Evolutionary conservation across 1,284 basidiomycete genomes (phyloP), one percentile per base, ranked within the genome.

Genomic region (Ustilago xerochloae): DNA sequence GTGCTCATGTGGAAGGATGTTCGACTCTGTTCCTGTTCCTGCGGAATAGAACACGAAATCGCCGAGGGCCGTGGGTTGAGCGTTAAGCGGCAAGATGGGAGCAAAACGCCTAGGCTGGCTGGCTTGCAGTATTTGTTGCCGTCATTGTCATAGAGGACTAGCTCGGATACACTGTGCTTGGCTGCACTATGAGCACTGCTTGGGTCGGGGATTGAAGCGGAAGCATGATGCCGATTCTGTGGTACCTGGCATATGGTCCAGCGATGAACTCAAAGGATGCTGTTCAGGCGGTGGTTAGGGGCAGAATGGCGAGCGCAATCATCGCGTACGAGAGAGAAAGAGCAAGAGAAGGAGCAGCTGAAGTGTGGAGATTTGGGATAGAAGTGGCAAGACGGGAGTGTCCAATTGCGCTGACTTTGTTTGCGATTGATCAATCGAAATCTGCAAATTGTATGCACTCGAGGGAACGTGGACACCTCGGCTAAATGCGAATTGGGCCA

Each of bases 381-480:
- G n/a, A n/a, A n/a, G n/a, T n/a, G n/a, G n/a, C n/a, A n/a, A 2
- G 24, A 46, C 45, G 24, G 24, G 41, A 43, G 35, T 16, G 35
- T 36, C 38, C 10, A 41, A 41, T 22, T 20, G 18, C 6, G 38
- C 38, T 41, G n/a, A 20, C n/a, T n/a, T n/a, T n/a, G n/a, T n/a
- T n/a, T n/a, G n/a, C n/a, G n/a, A n/a, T n/a, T n/a, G n/a, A n/a
- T n/a, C n/a, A n/a, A 6, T 38, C 13, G 15, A 52, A 41, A 38
- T n/a, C 26, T n/a, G 41, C 13, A 26, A 24, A 20, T 24, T 29
- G 20, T 43, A 61, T 67, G 58, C 53, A 67, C 12, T 53, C 54
- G 65, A 68, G 65, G 59, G 65, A 68, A 68, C 65, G 65, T 68
- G 65, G 59, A 63, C 65, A 68, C 43, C 59, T 67, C 59, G 59